Conservation (phyloP, 192 early-diverging fungal genomes). For the Coemansia sp. region DNA sequence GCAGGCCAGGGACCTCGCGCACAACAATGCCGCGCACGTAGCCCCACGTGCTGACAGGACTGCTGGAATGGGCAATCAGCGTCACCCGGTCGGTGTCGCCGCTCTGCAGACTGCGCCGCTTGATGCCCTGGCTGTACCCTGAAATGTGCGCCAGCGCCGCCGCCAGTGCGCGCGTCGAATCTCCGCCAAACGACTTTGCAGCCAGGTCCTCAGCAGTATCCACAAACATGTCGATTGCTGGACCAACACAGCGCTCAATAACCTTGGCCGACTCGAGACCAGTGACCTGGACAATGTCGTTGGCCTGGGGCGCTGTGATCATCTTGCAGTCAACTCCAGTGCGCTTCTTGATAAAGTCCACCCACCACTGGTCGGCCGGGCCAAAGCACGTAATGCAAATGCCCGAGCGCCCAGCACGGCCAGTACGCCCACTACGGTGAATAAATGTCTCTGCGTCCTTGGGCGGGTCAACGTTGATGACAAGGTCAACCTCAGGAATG, state of each 20-base stretch:
- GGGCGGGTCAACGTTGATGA: constrained; percentile 95
- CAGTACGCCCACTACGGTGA: constrained; percentile 92
- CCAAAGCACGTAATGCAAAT: constrained; percentile 94
- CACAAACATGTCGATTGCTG: constrained; percentile 76
- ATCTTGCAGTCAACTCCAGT: constrained; percentile 80
- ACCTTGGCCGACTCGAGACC: constrained; percentile 72
- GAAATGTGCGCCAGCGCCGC: constrained; percentile 88
- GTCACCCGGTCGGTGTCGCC: constrained; percentile 81
- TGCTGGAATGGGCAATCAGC: constrained; percentile 59
- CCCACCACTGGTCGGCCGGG: constrained; percentile 76
- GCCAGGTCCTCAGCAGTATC: constrained; percentile 73
- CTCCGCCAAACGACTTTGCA: constrained; percentile 59
- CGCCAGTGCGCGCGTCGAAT: constrained; percentile 73
- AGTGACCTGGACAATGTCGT: constrained; percentile 82
- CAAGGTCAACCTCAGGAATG: constrained; percentile 95
- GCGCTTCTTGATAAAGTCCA: constrained; percentile 69
- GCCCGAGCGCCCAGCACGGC: constrained; percentile 84
- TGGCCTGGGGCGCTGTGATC: constrained; percentile 81
- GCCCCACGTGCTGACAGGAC: constrained; percentile 75
- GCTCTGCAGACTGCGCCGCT: constrained; percentile 75
- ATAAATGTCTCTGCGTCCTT: constrained; percentile 92
- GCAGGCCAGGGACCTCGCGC: constrained; percentile 66
- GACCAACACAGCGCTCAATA: constrained; percentile 65
- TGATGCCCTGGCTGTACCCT: constrained; percentile 80
- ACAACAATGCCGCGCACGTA: constrained; percentile 78